phyloP scores from a whole-genome alignment of 345 rosid genomes.

The Ceriops zippeliana region DNA sequence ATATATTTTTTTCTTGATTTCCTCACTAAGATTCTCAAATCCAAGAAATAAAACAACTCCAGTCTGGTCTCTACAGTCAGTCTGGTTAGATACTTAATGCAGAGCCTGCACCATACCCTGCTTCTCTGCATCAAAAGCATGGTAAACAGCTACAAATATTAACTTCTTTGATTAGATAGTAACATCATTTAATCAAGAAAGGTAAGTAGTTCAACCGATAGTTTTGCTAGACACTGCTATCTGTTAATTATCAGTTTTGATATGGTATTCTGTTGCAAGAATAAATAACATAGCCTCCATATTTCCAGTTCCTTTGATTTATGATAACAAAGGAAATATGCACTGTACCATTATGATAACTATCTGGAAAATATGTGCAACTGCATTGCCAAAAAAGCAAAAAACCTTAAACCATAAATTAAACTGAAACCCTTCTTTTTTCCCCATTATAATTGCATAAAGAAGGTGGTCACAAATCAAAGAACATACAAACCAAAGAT shows the following conservation, averaged over 20 bases:
- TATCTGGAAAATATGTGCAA: neutral
- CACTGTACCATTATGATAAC: neutral
- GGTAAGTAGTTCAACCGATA: slow-evolving; percentile 8
- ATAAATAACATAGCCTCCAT: neutral
- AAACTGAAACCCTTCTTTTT: too few relatives aligned
- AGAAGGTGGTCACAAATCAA: too few relatives aligned
- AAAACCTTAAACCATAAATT: neutral
- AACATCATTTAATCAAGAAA: slow-evolving; percentile 20
- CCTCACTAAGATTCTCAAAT: slow-evolving; percentile 47
- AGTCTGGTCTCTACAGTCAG: slow-evolving; percentile 44
- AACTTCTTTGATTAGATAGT: slow-evolving; percentile 33
- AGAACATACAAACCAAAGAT: neutral
- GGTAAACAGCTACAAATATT: slow-evolving; percentile 42
- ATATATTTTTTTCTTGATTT: slow-evolving; percentile 16
- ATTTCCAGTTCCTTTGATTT: neutral
- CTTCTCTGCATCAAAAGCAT: slow-evolving; percentile 66
- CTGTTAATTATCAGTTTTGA: slow-evolving; percentile 4
- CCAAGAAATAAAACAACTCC: slow-evolving; percentile 49
- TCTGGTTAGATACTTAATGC: slow-evolving; percentile 60
- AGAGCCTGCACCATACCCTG: slow-evolving; percentile 56
- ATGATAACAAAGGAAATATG: neutral
- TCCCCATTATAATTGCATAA: too few relatives aligned
- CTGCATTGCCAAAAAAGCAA: neutral
- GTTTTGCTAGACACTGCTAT: slow-evolving; percentile 9
- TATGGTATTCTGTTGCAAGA: slow-evolving; percentile 1